Evolutionary conservation across 23 red algal species (phyloP), one percentile per base, ranked within the genome.

Genomic region (Gracilaria vermiculophylla): DNA sequence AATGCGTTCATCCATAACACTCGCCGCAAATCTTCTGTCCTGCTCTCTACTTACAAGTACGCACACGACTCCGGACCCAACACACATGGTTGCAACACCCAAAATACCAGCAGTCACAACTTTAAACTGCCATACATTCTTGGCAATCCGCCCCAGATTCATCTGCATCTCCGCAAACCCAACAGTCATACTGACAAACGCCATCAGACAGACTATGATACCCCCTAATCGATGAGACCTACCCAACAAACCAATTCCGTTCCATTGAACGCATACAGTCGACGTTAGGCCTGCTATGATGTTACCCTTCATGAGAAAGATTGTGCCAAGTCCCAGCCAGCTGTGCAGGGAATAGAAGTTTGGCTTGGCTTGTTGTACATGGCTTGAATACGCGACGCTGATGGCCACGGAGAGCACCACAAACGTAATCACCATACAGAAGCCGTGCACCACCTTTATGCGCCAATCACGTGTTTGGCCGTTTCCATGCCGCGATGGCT

Each of bases 311-410:
- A 86, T 86, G 9, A 60, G 23, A 2, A 86, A 21, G 3, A 86
- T 9, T 0, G 61, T 42, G 60, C 41, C 62, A 11, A 86, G 11
- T 11, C 81, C 81, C 35, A 86, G 27, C 81, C 81, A 86, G 54
- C 53, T 65, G 27, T 86, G 81, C 20, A 86, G 32, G 12, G 81
- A 86, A 41, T 86, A 86, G 7, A 86, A 60, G 66, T 86, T 28
- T 11, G 61, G 53, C 35, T 65, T 39, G 39, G 53, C 53, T 19
- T 70, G 60, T 16, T 74, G 81, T 43, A 74, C 24, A 34, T 56
- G 81, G 50, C 43, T 70, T 54, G 81, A 35, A 74, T 86, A 86
- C 40, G 62, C 81, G 17, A 86, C 81, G 7, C 34, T 4, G n/a
- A 74, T 29, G 27, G 53, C 81, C 9, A 70, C 52, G 31, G 48